Percentiles rank a stretch among this genome's conserved stretches.
These are phyloP conservation scores for Rhododendron kiyosumense DNA, from an alignment of 148 eudicot species.

Conservation along the genomic window DNA sequence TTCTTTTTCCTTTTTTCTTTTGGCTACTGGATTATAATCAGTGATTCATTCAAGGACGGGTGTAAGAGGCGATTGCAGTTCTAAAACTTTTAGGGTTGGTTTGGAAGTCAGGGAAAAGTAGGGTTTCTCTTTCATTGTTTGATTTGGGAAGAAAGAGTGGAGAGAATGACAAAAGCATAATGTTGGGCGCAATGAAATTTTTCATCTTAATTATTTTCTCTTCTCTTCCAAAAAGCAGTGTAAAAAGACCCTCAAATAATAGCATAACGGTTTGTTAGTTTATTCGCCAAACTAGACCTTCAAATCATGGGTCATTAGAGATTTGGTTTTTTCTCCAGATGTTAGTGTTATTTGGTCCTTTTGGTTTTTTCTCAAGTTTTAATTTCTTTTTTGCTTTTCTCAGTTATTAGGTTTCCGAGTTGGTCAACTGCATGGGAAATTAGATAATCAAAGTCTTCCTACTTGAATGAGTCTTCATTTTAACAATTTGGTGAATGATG, in stretches of 20 bases:
- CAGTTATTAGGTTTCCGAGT: background rate
- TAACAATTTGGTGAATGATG: background rate
- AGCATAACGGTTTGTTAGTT: background rate
- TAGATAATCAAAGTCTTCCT: background rate
- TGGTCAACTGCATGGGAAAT: background rate
- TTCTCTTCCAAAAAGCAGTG: no score
- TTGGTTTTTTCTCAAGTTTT: background rate
- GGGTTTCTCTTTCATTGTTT: no score
- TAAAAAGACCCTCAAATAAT: background rate
- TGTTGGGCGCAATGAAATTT: no score
- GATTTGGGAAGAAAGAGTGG: background rate
- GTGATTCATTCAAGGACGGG: background rate
- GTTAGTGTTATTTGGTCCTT: background rate
- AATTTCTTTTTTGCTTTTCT: background rate
- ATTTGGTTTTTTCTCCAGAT: background rate
- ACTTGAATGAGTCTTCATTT: background rate
- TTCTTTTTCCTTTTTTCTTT: background rate
- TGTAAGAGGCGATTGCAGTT: background rate
- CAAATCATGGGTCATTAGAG: background rate
- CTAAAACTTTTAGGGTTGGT: background rate
- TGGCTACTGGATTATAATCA: background rate
- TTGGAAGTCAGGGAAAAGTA: no score
- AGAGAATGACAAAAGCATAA: background rate
- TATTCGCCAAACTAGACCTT: background rate
- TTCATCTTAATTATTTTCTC: no score